These are phyloP conservation scores for Arthrobotrys conoides DNA, from an alignment of 2,329 filamentous ascomycete genomes.

Conservation along the genomic window DNA sequence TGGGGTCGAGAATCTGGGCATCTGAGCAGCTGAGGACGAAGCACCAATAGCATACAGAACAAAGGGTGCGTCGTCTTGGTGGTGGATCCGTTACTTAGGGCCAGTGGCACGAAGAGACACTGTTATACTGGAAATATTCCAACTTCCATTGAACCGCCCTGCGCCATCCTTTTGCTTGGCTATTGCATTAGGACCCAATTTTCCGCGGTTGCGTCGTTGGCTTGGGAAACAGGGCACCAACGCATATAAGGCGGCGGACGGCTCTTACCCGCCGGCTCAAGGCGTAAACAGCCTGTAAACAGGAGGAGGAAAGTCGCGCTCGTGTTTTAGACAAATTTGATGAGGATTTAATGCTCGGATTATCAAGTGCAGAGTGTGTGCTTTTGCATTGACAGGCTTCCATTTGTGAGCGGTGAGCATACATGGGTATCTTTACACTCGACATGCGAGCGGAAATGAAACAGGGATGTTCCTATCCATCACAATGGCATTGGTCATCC, in stretches of 20 bases:
- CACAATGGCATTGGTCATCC: slow-evolving; percentile 39
- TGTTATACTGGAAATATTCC: slow-evolving; percentile 23
- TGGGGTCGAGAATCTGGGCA: slow-evolving; percentile 26
- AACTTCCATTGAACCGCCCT: slow-evolving; percentile 48
- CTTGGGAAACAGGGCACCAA: slow-evolving; percentile 34
- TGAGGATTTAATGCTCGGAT: slow-evolving; percentile 17
- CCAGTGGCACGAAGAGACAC: slow-evolving; percentile 35
- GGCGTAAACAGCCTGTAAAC: slow-evolving; percentile 36
- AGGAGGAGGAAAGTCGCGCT: slow-evolving; percentile 35
- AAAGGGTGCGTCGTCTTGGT: slow-evolving; percentile 1
- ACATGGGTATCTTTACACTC: slow-evolving; percentile 43
- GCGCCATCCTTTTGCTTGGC: slow-evolving; percentile 47
- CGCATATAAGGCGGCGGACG: slow-evolving; percentile 27
- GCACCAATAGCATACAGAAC: slow-evolving; percentile 8
- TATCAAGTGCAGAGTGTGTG: slow-evolving; percentile 21
- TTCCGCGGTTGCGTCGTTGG: slow-evolving; percentile 54
- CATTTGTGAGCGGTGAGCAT: slow-evolving; percentile 33
- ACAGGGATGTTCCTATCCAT: slow-evolving; percentile 46
- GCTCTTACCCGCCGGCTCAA: slow-evolving; percentile 51
- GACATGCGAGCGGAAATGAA: slow-evolving; percentile 60
- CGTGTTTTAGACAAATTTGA: slow-evolving; percentile 25
- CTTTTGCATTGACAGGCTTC: slow-evolving; percentile 42
- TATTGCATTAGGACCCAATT: slow-evolving; percentile 30
- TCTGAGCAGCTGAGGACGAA: slow-evolving; percentile 11
- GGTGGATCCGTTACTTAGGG: slow-evolving; percentile 33